phyloP scores from a whole-genome alignment of 768 basidiomycete species.

The Imleria badia region DNA sequence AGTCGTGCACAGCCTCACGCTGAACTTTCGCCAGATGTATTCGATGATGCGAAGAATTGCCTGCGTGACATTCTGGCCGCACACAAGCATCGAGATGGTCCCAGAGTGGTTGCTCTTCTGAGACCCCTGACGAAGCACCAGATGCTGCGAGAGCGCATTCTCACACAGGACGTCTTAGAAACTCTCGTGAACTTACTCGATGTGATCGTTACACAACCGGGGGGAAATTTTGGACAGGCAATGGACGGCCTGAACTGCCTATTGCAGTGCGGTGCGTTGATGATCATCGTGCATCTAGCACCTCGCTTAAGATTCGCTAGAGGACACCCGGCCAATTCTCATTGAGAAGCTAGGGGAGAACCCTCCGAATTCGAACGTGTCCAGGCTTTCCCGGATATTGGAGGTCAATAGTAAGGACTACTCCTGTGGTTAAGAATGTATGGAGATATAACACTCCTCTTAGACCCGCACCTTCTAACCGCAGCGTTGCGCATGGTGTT shows the following conservation, averaged over 20 bases:
- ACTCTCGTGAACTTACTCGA: constrained; percentile 15
- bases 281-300: not conserved
- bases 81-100: constrained; percentile 17
- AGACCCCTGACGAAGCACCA: constrained; percentile 20
- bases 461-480: too few relatives aligned
- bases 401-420: constrained; percentile 10
- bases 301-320: constrained; percentile 1
- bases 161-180: constrained; percentile 14
- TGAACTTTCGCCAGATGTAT: not conserved
- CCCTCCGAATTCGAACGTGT: not conserved
- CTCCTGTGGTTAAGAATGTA: not conserved
- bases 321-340: constrained; percentile 4
- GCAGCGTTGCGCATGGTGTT: constrained; percentile 2
- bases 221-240: constrained; percentile 15
- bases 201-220: not conserved
- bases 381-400: not conserved
- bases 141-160: constrained; percentile 14
- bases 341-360: constrained; percentile 5
- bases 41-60: constrained; percentile 17
- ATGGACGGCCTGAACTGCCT: constrained; percentile 23
- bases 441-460: too few relatives aligned
- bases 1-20: not conserved
- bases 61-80: constrained; percentile 8
- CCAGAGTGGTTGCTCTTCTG: constrained; percentile 20
- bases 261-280: constrained; percentile 17